Evolutionary conservation across 768 basidiomycete species (phyloP).

Genomic region (Mycena vitilis): DNA sequence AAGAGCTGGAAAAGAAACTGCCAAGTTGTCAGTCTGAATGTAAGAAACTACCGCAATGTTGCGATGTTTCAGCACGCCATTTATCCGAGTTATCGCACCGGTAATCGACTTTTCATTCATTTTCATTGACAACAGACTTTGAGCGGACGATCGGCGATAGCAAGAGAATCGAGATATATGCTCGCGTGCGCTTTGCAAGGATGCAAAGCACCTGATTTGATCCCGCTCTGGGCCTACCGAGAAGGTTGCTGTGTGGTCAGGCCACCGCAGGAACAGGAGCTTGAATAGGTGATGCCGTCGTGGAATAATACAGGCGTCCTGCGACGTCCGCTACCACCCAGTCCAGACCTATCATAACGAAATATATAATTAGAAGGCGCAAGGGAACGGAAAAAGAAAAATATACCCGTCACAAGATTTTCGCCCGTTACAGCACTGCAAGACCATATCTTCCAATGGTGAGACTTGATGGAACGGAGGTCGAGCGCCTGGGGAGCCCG

Average conservation of each 20-base stretch:
- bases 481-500: constrained; percentile 72
- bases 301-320: constrained; percentile 84
- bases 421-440: constrained; percentile 94
- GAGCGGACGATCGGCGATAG: constrained; percentile 24
- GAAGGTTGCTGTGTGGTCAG: constrained; percentile 27
- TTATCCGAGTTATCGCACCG: constrained; percentile 22
- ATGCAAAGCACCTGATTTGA: constrained; percentile 26
- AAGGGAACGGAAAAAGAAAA: constrained; percentile 3
- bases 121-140: constrained; percentile 25
- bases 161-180: constrained; percentile 14
- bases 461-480: constrained; percentile 84
- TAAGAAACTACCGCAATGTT: constrained; percentile 23
- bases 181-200: constrained; percentile 22
- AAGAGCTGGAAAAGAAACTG: constrained; percentile 16
- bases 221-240: constrained; percentile 25
- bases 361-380: constrained; percentile 8
- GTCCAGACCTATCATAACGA: constrained; percentile 64
- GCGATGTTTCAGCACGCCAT: constrained; percentile 5
- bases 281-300: constrained; percentile 40
- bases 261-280: constrained; percentile 37
- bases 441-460: constrained; percentile 89
- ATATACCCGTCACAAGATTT: constrained; percentile 74
- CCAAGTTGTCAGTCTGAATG: constrained; percentile 9
- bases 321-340: constrained; percentile 95
- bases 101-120: constrained; percentile 28